Evolutionary conservation across 106 monocot species (phyloP).

Genomic region (Acanthochlamys bracteata): DNA sequence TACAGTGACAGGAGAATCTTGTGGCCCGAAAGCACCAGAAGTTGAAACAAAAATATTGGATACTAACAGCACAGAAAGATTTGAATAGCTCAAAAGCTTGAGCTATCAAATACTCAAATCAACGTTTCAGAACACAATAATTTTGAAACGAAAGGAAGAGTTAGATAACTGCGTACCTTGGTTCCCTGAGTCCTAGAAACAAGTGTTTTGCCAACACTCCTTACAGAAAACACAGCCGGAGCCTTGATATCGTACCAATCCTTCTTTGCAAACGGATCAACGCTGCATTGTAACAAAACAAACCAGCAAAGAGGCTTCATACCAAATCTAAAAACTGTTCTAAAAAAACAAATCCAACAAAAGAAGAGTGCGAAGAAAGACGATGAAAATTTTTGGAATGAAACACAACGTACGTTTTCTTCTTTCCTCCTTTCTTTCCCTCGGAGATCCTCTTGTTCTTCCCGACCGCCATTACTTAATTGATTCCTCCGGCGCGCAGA

Average conservation of each 20-base stretch:
- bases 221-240: slow-evolving; percentile 27
- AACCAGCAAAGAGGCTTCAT: too few species aligned
- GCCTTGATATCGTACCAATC: slow-evolving; percentile 51
- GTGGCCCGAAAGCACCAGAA: too few species aligned
- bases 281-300: slow-evolving; percentile 12
- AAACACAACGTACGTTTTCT: slow-evolving; percentile 62
- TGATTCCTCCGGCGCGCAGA: too few species aligned
- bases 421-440: slow-evolving; percentile 98
- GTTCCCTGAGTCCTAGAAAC: slow-evolving; percentile 41
- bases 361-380: too few species aligned
- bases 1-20: too few species aligned
- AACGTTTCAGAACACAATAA: not conserved
- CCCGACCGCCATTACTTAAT: slow-evolving; percentile 25
- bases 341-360: not conserved
- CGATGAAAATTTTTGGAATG: too few species aligned
- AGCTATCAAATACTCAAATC: not conserved
- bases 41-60: too few species aligned
- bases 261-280: slow-evolving; percentile 43
- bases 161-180: slow-evolving; percentile 11
- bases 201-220: slow-evolving; percentile 41
- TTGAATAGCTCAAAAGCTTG: not conserved
- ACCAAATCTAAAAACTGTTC: not conserved
- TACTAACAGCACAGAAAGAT: too few species aligned
- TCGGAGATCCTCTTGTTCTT: slow-evolving; percentile 98
- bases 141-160: not conserved